Percentiles rank a stretch among this genome's conserved stretches.
Conservation (phyloP, 2,329 filamentous ascomycete genomes). For the Peltaster fructicola region DNA sequence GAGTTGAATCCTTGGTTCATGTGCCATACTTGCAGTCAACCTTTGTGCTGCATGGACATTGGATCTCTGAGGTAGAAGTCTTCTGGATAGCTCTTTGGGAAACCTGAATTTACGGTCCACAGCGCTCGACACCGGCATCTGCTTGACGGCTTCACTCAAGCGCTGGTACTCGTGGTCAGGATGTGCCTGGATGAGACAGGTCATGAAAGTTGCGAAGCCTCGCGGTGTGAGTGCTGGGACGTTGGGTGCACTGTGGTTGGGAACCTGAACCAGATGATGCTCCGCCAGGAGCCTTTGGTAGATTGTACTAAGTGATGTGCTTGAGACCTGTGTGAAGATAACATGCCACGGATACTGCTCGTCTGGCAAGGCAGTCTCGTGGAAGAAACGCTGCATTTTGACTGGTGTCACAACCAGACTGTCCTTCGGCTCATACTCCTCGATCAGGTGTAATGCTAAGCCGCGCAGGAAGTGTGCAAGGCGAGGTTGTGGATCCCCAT, state of each 20-base stretch:
- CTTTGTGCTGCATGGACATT: constrained; percentile 41
- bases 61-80: constrained; percentile 46
- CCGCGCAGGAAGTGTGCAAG: constrained; percentile 56
- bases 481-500: constrained; percentile 48
- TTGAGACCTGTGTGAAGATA: constrained; percentile 27
- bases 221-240: constrained; percentile 29
- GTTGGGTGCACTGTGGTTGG: constrained; percentile 23
- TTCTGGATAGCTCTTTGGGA: constrained; percentile 59
- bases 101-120: constrained; percentile 51
- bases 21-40: constrained; percentile 32
- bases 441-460: constrained; percentile 55
- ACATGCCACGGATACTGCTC: constrained; percentile 50
- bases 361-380: constrained; percentile 41
- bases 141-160: constrained; percentile 47
- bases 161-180: constrained; percentile 59
- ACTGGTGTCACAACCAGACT: constrained; percentile 56
- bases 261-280: constrained; percentile 30
- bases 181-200: constrained; percentile 53
- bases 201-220: constrained; percentile 45
- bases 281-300: constrained; percentile 31
- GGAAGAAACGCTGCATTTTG: constrained; percentile 61
- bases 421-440: constrained; percentile 48
- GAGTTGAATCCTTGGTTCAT: constrained; percentile 26
- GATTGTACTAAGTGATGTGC: constrained; percentile 25
- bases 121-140: constrained; percentile 52